phyloP scores from a whole-genome alignment of 805 yeast species.

The Peterozyma toletana region DNA sequence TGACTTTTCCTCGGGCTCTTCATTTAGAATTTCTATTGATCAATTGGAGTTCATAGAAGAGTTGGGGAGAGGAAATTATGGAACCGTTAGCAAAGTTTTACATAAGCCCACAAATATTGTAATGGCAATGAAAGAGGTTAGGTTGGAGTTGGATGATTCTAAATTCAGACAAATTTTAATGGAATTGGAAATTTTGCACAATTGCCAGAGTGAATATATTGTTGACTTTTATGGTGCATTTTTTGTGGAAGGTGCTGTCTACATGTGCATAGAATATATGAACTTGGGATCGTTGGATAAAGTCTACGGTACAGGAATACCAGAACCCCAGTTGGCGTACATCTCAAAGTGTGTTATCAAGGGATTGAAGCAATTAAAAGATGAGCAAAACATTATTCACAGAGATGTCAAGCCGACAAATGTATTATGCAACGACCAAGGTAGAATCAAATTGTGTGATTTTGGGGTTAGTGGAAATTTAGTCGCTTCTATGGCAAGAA shows the following conservation, averaged over 20 bases:
- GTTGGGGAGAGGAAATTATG: constrained; percentile 93
- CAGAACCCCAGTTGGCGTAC: constrained; percentile 73
- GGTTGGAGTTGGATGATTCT: constrained; percentile 88
- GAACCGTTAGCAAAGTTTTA: constrained; percentile 86
- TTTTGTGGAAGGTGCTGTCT: constrained; percentile 95
- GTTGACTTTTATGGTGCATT: constrained; percentile 98
- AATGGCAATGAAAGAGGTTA: constrained; percentile 97
- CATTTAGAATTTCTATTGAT: constrained; percentile 79
- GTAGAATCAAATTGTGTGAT: constrained; percentile 90
- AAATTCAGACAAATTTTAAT: constrained; percentile 89
- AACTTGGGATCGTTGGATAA: constrained; percentile 93
- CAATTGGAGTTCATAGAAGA: constrained; percentile 80
- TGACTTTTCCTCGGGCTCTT: constrained; percentile 82
- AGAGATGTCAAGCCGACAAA: constrained; percentile 97
- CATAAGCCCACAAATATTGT: constrained; percentile 88
- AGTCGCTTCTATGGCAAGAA: constrained; percentile 90
- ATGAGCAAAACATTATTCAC: constrained; percentile 86
- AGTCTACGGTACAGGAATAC: constrained; percentile 66
- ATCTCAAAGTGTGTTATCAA: constrained; percentile 73
- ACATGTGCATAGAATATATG: constrained; percentile 98
- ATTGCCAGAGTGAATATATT: constrained; percentile 82
- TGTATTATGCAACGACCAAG: constrained; percentile 66
- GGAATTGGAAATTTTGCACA: constrained; percentile 93
- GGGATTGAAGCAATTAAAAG: constrained; percentile 82
- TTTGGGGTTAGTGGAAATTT: constrained; percentile 94